These are phyloP conservation scores for Candida sp. DNA, from an alignment of 1,139 yeast species.

Conservation along the genomic window DNA sequence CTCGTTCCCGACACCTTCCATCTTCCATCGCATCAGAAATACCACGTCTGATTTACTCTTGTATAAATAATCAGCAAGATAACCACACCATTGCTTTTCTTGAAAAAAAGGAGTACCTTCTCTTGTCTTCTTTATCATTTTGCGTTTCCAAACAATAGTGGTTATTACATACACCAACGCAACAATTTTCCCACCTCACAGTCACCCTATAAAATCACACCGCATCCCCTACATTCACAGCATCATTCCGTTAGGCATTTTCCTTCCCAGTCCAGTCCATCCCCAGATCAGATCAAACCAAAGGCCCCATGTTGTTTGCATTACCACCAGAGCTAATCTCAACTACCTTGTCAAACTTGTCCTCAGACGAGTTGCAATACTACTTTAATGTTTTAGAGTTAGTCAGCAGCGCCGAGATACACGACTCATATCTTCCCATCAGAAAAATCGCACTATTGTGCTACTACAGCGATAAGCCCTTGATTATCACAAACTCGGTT, in stretches of 20 bases:
- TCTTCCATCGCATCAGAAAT: background rate
- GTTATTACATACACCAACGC: no score
- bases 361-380: slow-evolving; percentile 17
- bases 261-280: background rate
- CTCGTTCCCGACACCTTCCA: background rate
- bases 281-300: background rate
- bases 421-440: slow-evolving; percentile 15
- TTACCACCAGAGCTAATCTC: slow-evolving; percentile 19
- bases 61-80: no score
- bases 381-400: slow-evolving; percentile 19
- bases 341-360: slow-evolving; percentile 18
- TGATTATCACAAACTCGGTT: slow-evolving; percentile 18
- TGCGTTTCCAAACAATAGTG: slow-evolving; percentile 22
- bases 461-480: slow-evolving; percentile 15
- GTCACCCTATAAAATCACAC: background rate
- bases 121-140: no score
- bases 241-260: no score
- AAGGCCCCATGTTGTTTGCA: slow-evolving; percentile 5
- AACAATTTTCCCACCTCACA: no score
- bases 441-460: slow-evolving; percentile 22
- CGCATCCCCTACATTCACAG: background rate
- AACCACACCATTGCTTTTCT: no score
- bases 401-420: background rate
- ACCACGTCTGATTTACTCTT: background rate
- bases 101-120: no score